phyloP scores from a whole-genome alignment of 148 eudicot species.

The Rhododendron simsii region DNA sequence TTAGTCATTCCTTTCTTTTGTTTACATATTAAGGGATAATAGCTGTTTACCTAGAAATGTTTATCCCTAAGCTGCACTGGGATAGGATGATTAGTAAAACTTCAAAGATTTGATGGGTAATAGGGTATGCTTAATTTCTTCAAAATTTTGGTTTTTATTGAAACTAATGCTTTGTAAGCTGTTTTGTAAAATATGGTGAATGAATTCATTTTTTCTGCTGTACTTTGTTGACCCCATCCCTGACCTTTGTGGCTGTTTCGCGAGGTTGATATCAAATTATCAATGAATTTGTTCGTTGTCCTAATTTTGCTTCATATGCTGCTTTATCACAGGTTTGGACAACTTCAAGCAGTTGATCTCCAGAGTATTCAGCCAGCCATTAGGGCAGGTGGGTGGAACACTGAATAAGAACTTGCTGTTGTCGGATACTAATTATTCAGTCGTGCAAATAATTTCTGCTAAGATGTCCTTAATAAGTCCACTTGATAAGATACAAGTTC shows the following conservation, averaged over 20 bases:
- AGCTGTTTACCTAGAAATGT: neutral
- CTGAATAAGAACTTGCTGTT: neutral
- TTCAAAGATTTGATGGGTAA: neutral
- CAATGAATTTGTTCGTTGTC: neutral
- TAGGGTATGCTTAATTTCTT: neutral
- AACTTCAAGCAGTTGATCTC: constrained; percentile 92
- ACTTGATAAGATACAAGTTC: neutral
- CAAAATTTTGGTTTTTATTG: neutral
- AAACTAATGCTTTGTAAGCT: neutral
- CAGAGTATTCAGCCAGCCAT: constrained; percentile 83
- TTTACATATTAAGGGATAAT: neutral
- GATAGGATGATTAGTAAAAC: neutral
- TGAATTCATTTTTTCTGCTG: neutral
- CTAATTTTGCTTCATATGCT: neutral
- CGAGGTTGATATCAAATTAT: neutral
- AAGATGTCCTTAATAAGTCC: neutral
- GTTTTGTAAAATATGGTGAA: neutral
- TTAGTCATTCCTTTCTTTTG: neutral
- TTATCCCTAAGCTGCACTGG: neutral
- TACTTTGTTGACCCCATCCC: neutral
- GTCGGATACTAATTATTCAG: neutral
- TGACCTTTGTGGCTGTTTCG: neutral
- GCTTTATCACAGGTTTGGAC: constrained; percentile 74
- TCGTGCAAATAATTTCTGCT: neutral
- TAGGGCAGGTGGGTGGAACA: constrained; percentile 61